These are phyloP conservation scores for Cyberlindnera meyerae DNA, from an alignment of 805 yeast genomes.

Conservation along the genomic window DNA sequence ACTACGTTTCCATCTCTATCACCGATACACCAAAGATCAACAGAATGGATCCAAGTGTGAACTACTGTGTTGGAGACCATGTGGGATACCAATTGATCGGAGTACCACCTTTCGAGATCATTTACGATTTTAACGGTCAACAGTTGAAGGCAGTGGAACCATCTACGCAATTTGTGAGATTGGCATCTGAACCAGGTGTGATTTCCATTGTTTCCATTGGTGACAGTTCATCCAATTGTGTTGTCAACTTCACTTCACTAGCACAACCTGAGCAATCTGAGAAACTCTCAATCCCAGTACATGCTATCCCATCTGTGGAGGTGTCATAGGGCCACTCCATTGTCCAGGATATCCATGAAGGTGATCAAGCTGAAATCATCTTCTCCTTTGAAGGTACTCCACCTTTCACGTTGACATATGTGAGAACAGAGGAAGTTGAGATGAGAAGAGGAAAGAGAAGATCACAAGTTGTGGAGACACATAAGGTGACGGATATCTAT, in stretches of 20 bases:
- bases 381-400: slow-evolving; percentile 85
- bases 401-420: slow-evolving; percentile 84
- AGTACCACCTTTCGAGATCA: slow-evolving; percentile 70
- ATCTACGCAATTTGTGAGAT: slow-evolving; percentile 50
- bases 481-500: slow-evolving; percentile 54
- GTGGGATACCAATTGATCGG: slow-evolving; percentile 75
- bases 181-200: slow-evolving; percentile 81
- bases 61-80: slow-evolving; percentile 91
- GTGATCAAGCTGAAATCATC: slow-evolving; percentile 84
- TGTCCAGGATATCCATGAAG: slow-evolving; percentile 85
- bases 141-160: slow-evolving; percentile 51
- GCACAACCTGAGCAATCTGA: slow-evolving; percentile 30
- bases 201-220: slow-evolving; percentile 61
- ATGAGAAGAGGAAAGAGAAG: slow-evolving; percentile 39
- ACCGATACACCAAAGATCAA: slow-evolving; percentile 73
- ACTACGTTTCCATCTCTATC: slow-evolving; percentile 51
- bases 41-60: slow-evolving; percentile 35
- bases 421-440: slow-evolving; percentile 54
- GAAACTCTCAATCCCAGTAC: slow-evolving; percentile 36
- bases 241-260: slow-evolving; percentile 49
- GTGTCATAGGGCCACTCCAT: slow-evolving; percentile 73
- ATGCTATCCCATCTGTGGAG: slow-evolving; percentile 73
- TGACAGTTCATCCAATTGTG: slow-evolving; percentile 73
- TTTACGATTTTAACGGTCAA: slow-evolving; percentile 65
- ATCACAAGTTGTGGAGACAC: slow-evolving; percentile 57